Evolutionary conservation across 2,329 filamentous ascomycete species (phyloP), one percentile per base, ranked within the genome.

Genomic region (Talaromyces rugulosus): DNA sequence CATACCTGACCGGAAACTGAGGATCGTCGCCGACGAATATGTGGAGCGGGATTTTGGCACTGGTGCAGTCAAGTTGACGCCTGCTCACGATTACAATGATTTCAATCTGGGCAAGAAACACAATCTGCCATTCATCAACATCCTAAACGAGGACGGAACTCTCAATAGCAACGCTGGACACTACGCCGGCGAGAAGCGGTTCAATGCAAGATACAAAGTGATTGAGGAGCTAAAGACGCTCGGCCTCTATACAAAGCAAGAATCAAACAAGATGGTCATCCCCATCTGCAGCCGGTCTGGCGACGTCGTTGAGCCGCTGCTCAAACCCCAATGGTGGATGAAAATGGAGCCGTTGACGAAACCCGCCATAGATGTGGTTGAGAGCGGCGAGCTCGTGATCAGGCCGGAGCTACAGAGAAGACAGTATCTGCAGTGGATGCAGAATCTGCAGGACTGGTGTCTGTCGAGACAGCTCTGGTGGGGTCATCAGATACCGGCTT

Each of bases 281-380:
- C 93, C 92, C 5, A 79, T 94, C 16, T 97, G 92, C 75, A 82
- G 85, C 42, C 94, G 93, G 79, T 93, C 91, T 52, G 96, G 94
- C 78, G 94, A 98, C 73, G 83, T 96, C 60, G 96, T 98, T 67
- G 94, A 98, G 79, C 94, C 94, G 4, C 81, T 96, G 51, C 85
- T 98, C 81, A 97, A 96, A 82, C 93, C 93, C 6, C 94, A 98
- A 75, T 98, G 95, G 94, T 98, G 93, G 92, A 93, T 98, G 84
- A 88, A 85, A 72, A 97, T 96, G 92, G 86, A 89, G 71, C 87
- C 88, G 58, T 81, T 98, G 69, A 90, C 90, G 5, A 86, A 88
- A 70, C 88, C 87, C 53, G 93, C 92, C 59, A 85, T 96, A 63
- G 83, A 91, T 69, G 92, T 85, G 61, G 94, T 97, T 51, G 85